Base-by-base conservation (phyloP, 2,329 filamentous ascomycete species). In the Cladosporium sp. region DNA sequence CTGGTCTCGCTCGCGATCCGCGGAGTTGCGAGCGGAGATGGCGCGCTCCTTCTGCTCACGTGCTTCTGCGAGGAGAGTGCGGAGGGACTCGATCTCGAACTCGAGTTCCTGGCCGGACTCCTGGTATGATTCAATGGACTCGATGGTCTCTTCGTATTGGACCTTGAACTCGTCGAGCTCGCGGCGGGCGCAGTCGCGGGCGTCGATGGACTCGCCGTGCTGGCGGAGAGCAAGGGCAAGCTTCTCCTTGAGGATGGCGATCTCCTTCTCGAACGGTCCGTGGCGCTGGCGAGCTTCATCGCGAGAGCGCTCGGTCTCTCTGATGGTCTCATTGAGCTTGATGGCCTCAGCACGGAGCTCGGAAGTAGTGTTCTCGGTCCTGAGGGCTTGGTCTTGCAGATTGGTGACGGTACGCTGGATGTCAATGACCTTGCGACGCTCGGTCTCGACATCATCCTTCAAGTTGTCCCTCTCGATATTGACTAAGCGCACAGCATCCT, bases 21-120 rank as follows among this genome's bases (percentile, higher is more conserved):
- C 73, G 21, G 69, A 62, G 26, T 68, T 67, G 51, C 73, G 71
- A 2, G 73, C 72, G 5, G 73, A 58, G 62, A 75, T 74, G 47
- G 73, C 74, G n/a, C 70, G 66, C 47, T 75, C 73, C 30, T 72
- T 73, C 65, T 75, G 73, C 66, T 75, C 72, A n/a, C 70, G 71
- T 4, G 73, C 69, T 30, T 75, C 72, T 26, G 67, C 67, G 38
- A 75, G 68, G 65, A 73, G 66, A 28, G 68, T 67, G 57, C 72
- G 69, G 30, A 76, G 70, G 44, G 55, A 70, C 32, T 76, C 73
- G 62, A 75, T 74, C 59, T 76, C 74, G 59, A 68, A 72, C 62
- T 75, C 71, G 28, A 38, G 34, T 7, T 59, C 57, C 28, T 55
- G 52, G 57, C 32, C 57, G 38, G 36, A 44, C 38, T 59, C 57